These are phyloP conservation scores for Boechera retrofracta DNA, from an alignment of 345 rosid genomes.

Conservation along the genomic window DNA sequence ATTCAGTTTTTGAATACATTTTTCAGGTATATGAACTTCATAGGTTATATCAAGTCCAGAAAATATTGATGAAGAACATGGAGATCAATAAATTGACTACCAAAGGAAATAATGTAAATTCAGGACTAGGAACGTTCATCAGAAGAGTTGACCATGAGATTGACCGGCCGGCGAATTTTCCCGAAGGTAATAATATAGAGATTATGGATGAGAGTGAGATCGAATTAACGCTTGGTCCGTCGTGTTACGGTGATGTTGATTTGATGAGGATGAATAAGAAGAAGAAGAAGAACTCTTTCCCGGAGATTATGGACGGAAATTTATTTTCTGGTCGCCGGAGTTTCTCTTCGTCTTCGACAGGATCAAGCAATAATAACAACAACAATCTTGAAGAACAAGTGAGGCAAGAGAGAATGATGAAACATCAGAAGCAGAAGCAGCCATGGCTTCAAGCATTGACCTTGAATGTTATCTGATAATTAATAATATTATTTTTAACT, in stretches of 20 bases:
- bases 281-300: slow-evolving; percentile 40
- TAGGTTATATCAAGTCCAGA: slow-evolving; percentile 82
- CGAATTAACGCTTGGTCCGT: slow-evolving; percentile 83
- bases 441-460: slow-evolving; percentile 92
- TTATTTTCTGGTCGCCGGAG: slow-evolving; percentile 65
- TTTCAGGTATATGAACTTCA: slow-evolving; percentile 86
- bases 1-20: slow-evolving; percentile 18
- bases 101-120: slow-evolving; percentile 25
- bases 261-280: slow-evolving; percentile 49
- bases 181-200: slow-evolving; percentile 45
- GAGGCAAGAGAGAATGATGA: slow-evolving; percentile 59
- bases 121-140: slow-evolving; percentile 30
- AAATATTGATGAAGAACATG: slow-evolving; percentile 71
- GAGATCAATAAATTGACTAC: slow-evolving; percentile 35
- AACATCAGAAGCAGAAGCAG: slow-evolving; percentile 54
- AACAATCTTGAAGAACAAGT: slow-evolving; percentile 56
- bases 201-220: slow-evolving; percentile 80
- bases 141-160: slow-evolving; percentile 35
- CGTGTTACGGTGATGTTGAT: slow-evolving; percentile 45
- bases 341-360: slow-evolving; percentile 80
- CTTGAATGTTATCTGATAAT: slow-evolving; percentile 62
- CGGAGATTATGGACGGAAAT: slow-evolving; percentile 42
- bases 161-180: slow-evolving; percentile 25
- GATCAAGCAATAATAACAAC: slow-evolving; percentile 58
- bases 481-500: slow-evolving; percentile 31